Evolutionary conservation across 805 yeast genomes (phyloP), one percentile per base, ranked within the genome.

Genomic region (Pichia nanzhaoensis): DNA sequence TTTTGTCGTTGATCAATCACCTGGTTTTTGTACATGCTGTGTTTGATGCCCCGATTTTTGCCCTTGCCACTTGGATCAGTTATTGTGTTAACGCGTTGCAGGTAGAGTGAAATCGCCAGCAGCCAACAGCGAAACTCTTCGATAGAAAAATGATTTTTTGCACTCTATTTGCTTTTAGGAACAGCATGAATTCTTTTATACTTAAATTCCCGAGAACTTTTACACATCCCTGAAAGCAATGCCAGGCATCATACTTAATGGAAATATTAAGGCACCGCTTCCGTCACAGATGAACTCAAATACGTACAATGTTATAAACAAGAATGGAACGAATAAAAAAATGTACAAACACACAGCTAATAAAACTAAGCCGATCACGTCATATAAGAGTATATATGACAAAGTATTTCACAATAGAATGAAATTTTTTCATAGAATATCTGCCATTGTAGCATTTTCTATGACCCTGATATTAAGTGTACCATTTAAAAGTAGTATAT

Each of bases 361-460:
- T 7, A 19, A 13, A 12, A 4, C 20, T 17, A 14, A 16, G 8
- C 20, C 14, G 13, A 27, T 34, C 9, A 43, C 18, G 14, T 27
- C 36, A 6, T 42, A 46, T 32, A 42, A 28, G 16, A 37, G 41
- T 4, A 39, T 46, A 14, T 55, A 58, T 24, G 49, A 55, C 10
- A 57, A 53, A 37, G 59, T 59, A 8, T 50, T 51, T 34, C 39
- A 45, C 32, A 52, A 55, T 31, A 51, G 70, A 46, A 42, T 65
- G 47, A 51, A 47, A 36, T 65, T 53, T 47, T 63, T 55, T 46
- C 52, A 55, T 19, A 51, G 65, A 35, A 27, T 64, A 13, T 52
- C 64, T 7, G 46, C 55, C 1, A 5, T 59, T 1, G 14, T 58
- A 17, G 49, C 65, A 13, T 18, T 56, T 1, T 2, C 52, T 4